These are phyloP conservation scores for Gamarada debralockiae DNA, from an alignment of 495 filamentous ascomycete species.

Conservation along the genomic window DNA sequence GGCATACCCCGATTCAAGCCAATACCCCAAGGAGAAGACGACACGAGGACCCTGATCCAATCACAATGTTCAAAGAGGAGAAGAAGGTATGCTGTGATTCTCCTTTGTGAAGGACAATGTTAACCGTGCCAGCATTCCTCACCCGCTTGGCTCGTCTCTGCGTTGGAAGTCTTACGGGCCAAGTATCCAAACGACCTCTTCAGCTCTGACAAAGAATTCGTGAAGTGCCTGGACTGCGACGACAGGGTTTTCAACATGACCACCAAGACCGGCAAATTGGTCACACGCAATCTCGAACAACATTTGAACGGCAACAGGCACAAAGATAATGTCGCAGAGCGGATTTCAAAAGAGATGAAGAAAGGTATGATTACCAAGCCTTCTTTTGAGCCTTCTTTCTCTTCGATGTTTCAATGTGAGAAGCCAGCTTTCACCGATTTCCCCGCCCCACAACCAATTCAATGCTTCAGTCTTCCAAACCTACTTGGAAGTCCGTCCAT, in stretches of 20 bases:
- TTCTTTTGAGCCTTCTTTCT: no score
- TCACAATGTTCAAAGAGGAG: background rate
- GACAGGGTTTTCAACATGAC: background rate
- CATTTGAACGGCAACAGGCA: no score
- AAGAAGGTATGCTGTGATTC: background rate
- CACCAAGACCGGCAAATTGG: no score
- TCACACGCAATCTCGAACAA: no score
- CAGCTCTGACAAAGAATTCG: background rate
- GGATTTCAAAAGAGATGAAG: no score
- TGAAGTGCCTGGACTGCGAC: constrained; percentile 2
- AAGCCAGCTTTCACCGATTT: no score
- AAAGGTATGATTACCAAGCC: no score
- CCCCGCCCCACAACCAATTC: no score
- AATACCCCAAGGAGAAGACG: background rate
- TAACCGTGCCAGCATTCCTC: background rate
- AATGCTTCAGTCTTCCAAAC: no score
- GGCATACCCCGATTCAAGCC: background rate
- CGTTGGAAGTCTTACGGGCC: background rate
- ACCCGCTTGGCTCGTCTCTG: background rate
- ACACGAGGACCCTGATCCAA: background rate
- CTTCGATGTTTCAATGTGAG: no score
- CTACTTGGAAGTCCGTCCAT: no score
- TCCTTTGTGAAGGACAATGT: background rate
- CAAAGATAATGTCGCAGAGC: no score
- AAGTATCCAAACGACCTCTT: background rate